Evolutionary conservation across 768 basidiomycete species (phyloP), one percentile per base, ranked within the genome.

Genomic region (Thelephora aurantiotincta): DNA sequence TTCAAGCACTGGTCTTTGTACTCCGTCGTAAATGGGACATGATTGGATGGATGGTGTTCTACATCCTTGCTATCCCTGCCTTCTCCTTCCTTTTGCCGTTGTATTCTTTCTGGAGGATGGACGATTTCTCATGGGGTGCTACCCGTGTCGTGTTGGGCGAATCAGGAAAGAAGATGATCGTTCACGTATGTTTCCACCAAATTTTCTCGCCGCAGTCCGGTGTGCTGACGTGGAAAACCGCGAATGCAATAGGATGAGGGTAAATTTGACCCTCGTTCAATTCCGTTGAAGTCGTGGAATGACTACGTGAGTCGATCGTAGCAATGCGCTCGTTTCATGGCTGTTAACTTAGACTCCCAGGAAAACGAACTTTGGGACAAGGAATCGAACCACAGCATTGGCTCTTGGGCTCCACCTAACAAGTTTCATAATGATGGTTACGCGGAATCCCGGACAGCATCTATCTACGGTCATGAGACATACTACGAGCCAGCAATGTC

Each of bases 341-440:
- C 30, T 54, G 14, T 34, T 35, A 48, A 5, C 34, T 33, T 14
- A 16, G 13, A 26, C 11, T 34, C 35, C 47, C 53, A 89, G 85
- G 82, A 90, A 72, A 96, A 93, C 57, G 92, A 94, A 62, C 77
- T 96, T 11, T 97, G 92, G 92, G 92, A 96, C 59, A 91, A 92
- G 63, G 92, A 94, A 54, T 92, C 88, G 0, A 93, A 93, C 57
- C 91, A 94, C 63, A 91, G 88, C 51, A 88, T 92, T 45, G 89
- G 89, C 6, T 92, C 88, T 0, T 94, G 89, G 86, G 80, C 83
- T 9, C 89, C 90, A 33, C 87, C 85, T 0, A 66, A 68, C 35
- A 83, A 82, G 58, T 60, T 73, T 53, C 78, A 74, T 53, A 81
- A 77, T 56, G 80, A 82, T 22, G 85, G 78, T 1, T 87, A 87